Evolutionary conservation across 371 early-diverging fungal genomes (phyloP).

Genomic region (Mortierella sp.): DNA sequence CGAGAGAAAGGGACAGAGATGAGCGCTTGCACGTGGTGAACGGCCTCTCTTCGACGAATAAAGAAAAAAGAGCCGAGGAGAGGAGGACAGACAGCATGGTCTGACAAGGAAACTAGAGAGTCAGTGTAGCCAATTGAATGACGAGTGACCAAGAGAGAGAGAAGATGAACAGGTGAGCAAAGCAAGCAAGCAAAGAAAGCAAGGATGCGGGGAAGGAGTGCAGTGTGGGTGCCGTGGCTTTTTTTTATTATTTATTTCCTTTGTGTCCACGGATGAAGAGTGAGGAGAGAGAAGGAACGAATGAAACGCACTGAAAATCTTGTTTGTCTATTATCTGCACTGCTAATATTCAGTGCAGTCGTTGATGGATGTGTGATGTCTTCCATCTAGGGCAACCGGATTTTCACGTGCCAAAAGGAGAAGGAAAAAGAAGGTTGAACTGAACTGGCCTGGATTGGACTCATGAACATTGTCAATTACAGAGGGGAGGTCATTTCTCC

Average conservation of each 20-base stretch:
- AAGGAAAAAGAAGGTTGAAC: background rate
- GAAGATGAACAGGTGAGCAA: conserved; percentile 4
- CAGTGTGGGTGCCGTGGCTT: background rate
- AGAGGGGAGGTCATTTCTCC: background rate
- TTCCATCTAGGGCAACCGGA: background rate
- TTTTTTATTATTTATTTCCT: background rate
- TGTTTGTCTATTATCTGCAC: background rate
- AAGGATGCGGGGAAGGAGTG: conserved; percentile 6
- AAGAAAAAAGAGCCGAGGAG: background rate
- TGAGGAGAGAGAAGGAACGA: too few species aligned
- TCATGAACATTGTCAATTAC: background rate
- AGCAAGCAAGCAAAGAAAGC: background rate
- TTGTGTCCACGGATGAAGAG: conserved; percentile 10
- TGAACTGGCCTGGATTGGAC: background rate
- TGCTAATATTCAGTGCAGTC: background rate
- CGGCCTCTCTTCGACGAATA: background rate
- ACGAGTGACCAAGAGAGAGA: background rate
- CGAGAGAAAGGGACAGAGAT: background rate
- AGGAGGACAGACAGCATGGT: background rate
- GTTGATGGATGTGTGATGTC: background rate
- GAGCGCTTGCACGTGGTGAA: conserved; percentile 11
- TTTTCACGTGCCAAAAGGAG: background rate
- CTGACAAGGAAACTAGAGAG: background rate
- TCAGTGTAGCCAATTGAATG: background rate
- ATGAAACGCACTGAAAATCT: background rate